phyloP scores from a whole-genome alignment of 1,284 basidiomycete genomes.

The Takashimella koratensis region DNA sequence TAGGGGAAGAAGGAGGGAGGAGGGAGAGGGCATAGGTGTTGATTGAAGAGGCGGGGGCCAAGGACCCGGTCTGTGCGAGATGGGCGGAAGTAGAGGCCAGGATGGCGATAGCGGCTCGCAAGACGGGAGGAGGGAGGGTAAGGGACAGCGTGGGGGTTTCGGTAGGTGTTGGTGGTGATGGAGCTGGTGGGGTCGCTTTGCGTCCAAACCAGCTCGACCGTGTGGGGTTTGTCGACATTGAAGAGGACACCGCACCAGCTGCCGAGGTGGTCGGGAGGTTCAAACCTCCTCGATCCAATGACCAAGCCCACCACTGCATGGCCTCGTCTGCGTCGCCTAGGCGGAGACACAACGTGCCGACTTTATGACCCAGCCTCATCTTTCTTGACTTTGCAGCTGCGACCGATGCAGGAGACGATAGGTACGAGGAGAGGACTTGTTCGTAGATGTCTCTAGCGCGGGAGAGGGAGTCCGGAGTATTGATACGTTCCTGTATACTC shows the following conservation, averaged over 20 bases:
- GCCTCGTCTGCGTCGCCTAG: constrained; percentile 32
- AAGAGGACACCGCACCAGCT: not conserved
- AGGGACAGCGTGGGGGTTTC: constrained; percentile 2
- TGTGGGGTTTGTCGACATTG: not conserved
- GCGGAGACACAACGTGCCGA: constrained; percentile 39
- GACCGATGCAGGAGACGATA: not conserved
- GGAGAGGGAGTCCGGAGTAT: constrained; percentile 56
- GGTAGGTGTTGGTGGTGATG: constrained; percentile 3
- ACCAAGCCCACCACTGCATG: constrained; percentile 44
- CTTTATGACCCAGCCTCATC: constrained; percentile 41
- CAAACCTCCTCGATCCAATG: constrained; percentile 28
- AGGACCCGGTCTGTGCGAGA: constrained; percentile 62
- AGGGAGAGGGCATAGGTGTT: constrained; percentile 74
- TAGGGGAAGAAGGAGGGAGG: constrained; percentile 56
- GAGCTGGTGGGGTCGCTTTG: constrained; percentile 2
- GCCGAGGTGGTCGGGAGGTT: constrained; percentile 3
- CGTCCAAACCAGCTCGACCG: not conserved
- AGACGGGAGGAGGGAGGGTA: constrained; percentile 51
- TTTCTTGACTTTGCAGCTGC: constrained; percentile 18
- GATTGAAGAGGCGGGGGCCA: constrained; percentile 83
- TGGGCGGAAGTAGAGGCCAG: constrained; percentile 70
- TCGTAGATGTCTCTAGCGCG: constrained; percentile 63
- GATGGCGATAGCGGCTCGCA: constrained; percentile 63
- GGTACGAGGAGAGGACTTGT: constrained; percentile 48
- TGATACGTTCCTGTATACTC: constrained; percentile 64